Evolutionary conservation across 2,329 filamentous ascomycete species (phyloP), one percentile per base, ranked within the genome.

Genomic region (Cladorrhinum sp.): DNA sequence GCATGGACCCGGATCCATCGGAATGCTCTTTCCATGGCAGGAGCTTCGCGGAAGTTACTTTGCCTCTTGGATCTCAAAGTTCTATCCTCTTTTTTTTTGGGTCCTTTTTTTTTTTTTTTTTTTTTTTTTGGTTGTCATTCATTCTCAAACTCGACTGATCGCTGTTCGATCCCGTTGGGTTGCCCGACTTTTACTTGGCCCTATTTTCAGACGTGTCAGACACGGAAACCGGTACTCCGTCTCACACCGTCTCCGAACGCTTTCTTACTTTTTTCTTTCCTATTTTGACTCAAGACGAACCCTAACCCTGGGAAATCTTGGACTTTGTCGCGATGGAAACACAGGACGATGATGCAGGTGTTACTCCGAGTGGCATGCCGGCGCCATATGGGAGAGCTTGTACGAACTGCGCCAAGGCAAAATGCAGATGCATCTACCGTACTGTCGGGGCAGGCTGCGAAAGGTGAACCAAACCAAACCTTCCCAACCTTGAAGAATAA

Each of bases 341-440:
- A 23, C 21, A 28, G 5, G 49, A 51, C 23, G 20, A 18, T 7
- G 52, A 57, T 8, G 20, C 49, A 26, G 39, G 33, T 39, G 54
- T 30, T 26, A 55, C 55, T 21, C 7, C 46, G 14, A 58, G 57
- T 52, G 64, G 62, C 23, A 63, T 52, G 20, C 62, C 64, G 8
- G 65, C 68, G 8, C 63, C 65, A 18, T 80, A 80, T 62, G 77
- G 78, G 21, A 70, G 76, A 49, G 78, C 78, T 1, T 80, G 79
- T 62, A 76, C 74, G 36, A 80, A 78, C 65, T 81, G 79, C 66
- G 77, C 77, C 51, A 73, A 73, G 51, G 77, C 78, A 30, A 82
- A 82, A 65, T 80, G 77, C 70, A 78, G 80, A 66, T 82, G 80
- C 68, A 77, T 81, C 58, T 68, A 78, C 62, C 73, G 72, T 12